Conservation (phyloP, 495 filamentous ascomycete species). For the Aspergillus cavernicola region DNA sequence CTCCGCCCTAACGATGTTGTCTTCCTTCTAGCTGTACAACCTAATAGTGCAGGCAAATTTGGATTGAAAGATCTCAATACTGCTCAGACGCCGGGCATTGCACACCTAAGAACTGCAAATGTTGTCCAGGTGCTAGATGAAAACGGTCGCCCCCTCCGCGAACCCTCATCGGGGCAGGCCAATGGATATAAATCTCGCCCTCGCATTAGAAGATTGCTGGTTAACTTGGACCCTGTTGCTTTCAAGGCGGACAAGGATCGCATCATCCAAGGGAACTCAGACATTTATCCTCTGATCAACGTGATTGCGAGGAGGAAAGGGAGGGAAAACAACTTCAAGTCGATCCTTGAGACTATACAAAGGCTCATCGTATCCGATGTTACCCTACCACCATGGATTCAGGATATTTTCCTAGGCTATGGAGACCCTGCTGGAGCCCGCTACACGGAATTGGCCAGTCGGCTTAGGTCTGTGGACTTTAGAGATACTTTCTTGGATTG, state of each 20-base stretch:
- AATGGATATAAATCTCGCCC: constrained; percentile 54
- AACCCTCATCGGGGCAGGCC: constrained; percentile 44
- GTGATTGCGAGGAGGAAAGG: constrained; percentile 79
- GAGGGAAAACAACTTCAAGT: constrained; percentile 96
- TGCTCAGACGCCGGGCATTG: constrained; percentile 57
- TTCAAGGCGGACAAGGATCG: constrained; percentile 76
- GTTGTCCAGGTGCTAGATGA: constrained; percentile 87
- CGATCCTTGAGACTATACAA: constrained; percentile 86
- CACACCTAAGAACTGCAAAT: constrained; percentile 75
- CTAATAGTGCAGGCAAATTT: constrained; percentile 45
- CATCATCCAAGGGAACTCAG: constrained; percentile 58
- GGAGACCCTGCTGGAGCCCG: constrained; percentile 86
- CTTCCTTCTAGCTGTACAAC: constrained; percentile 71
- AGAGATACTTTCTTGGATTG: constrained; percentile 94
- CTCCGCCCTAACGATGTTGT: constrained; percentile 86
- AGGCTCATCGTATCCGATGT: constrained; percentile 82
- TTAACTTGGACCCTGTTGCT: constrained; percentile 74
- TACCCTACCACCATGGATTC: constrained; percentile 84
- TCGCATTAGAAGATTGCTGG: constrained; percentile 63
- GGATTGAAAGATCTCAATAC: constrained; percentile 51
- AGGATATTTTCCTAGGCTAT: constrained; percentile 95
- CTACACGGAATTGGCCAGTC: constrained; percentile 78
- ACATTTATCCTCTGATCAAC: constrained; percentile 85
- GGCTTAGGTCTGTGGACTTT: constrained; percentile 75
- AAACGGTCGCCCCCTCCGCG: constrained; percentile 71